Base-by-base conservation (phyloP, 495 filamentous ascomycete genomes). In the Xylaria telfairii region DNA sequence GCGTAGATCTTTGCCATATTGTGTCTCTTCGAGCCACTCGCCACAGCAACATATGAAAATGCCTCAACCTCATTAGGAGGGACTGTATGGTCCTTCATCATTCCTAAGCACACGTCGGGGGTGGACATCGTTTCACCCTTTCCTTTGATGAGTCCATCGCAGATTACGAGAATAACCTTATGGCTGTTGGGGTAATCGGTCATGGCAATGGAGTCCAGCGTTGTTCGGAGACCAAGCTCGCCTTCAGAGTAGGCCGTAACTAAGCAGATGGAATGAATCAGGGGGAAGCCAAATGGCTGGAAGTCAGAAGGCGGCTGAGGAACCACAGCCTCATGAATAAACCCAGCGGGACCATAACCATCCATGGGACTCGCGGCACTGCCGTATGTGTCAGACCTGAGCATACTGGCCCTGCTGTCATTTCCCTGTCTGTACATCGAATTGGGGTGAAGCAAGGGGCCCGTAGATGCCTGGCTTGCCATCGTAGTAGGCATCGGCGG, bases 101-200 rank as follows among this genome's bases (percentile, higher is more conserved):
- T 99, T 72, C 90, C 83, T 9, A 99, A 81, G 54, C 92, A 89
- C 66, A 97, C 93, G 2, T 99, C 96, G 7, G 96, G 96, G 2
- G 96, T 99, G 4, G 93, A 90, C 71, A 91, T 83, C 3, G 87
- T 84, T 81, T 99, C 96, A 34, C 96, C 96, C 72, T 96, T 89
- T 68, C 96, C 96, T 81, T 98, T 97, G 86, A 99, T 97, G 75
- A 98, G 88, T 78, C 96, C 96, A 78, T 99, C 96, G 83, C 96
- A 98, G 72, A 99, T 92, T 70, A 98, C 93, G 49, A 99, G 83
- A 74, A 99, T 94, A 21, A 92, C 88, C 80, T 98, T 99, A 85
- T 99, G 96, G 80, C 94, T 97, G 85, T 98, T 98, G 8, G 96
- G 96, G 73, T 98, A 99, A 77, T 99, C 96, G 10, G 96, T 99